A percentile compares a stretch with the other conserved stretches of the same genome.
phyloP scores from a whole-genome alignment of 2,329 filamentous ascomycete species.

The Coniochaeta prunicola region DNA sequence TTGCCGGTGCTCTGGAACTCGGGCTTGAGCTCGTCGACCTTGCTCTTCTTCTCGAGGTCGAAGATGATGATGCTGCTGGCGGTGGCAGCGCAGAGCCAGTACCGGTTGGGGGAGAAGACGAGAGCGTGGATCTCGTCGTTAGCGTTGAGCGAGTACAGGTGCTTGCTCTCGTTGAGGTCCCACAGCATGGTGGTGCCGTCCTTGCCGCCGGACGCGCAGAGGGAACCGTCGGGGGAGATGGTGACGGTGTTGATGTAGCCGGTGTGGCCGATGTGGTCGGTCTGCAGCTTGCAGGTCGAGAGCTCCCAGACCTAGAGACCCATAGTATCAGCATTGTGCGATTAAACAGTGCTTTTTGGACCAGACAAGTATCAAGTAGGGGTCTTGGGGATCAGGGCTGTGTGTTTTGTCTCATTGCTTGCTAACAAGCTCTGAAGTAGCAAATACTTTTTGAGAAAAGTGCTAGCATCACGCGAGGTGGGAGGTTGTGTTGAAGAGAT shows the following conservation, averaged over 20 bases:
- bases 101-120: constrained; percentile 99
- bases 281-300: constrained; percentile 98
- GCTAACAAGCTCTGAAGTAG: constrained; percentile 96
- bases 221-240: constrained; percentile 98
- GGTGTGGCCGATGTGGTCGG: constrained; percentile 99
- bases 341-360: not conserved
- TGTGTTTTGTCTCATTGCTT: constrained; percentile 95
- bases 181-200: constrained; percentile 99
- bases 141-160: constrained; percentile 99
- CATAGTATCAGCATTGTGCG: not conserved
- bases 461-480: constrained; percentile 67
- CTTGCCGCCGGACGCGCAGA: constrained; percentile 98
- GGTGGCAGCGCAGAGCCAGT: constrained; percentile 99
- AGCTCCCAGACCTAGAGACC: constrained; percentile 88
- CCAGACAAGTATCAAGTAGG: not conserved
- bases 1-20: constrained; percentile 94
- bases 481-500: constrained; percentile 7
- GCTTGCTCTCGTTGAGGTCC: constrained; percentile 99
- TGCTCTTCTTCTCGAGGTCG: constrained; percentile 99
- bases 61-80: constrained; percentile 99
- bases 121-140: constrained; percentile 99
- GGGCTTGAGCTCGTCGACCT: constrained; percentile 99
- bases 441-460: constrained; percentile 92
- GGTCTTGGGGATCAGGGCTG: constrained; percentile 62
- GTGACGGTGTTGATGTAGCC: constrained; percentile 99